Evolutionary conservation across 257 asterid species (phyloP).

Genomic region (Orobanche coerulescens): DNA sequence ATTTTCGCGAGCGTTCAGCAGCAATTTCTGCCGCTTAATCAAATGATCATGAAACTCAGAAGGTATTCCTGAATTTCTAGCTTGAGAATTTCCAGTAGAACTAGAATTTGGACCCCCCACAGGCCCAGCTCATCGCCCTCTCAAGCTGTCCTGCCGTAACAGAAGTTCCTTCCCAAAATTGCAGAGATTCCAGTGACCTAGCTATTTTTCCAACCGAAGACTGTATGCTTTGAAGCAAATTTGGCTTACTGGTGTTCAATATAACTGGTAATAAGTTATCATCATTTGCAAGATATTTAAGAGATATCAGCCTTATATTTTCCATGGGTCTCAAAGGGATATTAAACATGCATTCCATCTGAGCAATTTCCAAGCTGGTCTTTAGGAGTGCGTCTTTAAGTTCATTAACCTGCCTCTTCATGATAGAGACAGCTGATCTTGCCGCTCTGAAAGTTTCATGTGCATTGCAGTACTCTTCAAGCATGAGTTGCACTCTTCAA

Average conservation of each 20-base stretch:
- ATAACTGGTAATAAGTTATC: conserved; percentile 57
- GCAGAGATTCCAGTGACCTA: conserved; percentile 69
- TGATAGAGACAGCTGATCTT: conserved; percentile 66
- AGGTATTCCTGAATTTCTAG: conserved; percentile 79
- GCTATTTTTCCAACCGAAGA: conserved; percentile 65
- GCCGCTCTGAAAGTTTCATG: conserved; percentile 91
- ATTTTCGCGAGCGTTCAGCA: conserved; percentile 70
- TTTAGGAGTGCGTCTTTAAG: conserved; percentile 69
- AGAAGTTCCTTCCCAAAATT: conserved; percentile 77
- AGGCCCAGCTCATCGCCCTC: conserved; percentile 99
- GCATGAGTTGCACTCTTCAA: conserved; percentile 59
- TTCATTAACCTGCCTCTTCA: conserved; percentile 73
- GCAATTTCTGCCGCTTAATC: conserved; percentile 49
- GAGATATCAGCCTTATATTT: conserved; percentile 47
- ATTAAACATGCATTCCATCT: conserved; percentile 89
- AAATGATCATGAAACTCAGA: conserved; percentile 82
- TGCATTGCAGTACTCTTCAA: conserved; percentile 82
- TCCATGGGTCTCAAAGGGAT: conserved; percentile 52
- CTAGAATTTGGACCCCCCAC: conserved; percentile 82
- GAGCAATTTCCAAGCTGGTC: conserved; percentile 73
- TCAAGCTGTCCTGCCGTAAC: conserved; percentile 87
- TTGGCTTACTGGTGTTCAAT: conserved; percentile 61
- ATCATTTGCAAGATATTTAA: conserved; percentile 46
- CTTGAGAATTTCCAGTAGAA: conserved; percentile 43
- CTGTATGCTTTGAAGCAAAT: conserved; percentile 56